Conservation (phyloP, 2,329 filamentous ascomycete species). For the Claviceps paspali region DNA sequence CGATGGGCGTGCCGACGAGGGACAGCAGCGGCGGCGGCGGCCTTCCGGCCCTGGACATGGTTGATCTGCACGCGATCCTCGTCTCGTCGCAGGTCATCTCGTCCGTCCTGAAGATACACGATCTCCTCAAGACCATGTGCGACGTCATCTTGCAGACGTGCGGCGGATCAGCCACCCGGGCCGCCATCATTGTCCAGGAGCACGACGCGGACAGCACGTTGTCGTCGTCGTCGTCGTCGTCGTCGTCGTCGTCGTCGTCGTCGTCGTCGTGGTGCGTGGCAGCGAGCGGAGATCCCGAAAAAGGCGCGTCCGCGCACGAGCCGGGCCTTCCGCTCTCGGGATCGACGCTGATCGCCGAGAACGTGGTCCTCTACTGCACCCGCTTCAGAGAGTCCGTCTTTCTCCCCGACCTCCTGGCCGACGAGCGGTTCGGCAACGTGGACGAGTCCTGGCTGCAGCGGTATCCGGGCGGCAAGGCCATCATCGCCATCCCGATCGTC, state of each 20-base stretch:
- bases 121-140: conserved; percentile 65
- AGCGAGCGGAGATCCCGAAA: conserved; percentile 57
- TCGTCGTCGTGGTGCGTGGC: conserved; percentile 62
- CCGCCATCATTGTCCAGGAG: conserved; percentile 60
- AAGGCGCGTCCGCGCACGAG: conserved; percentile 49
- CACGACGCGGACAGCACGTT: conserved; percentile 32
- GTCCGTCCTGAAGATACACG: conserved; percentile 60
- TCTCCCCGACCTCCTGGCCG: conserved; percentile 54
- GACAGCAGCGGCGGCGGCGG: conserved; percentile 38
- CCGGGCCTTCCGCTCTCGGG: conserved; percentile 48
- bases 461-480: conserved; percentile 55
- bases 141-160: conserved; percentile 68
- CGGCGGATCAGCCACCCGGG: conserved; percentile 52
- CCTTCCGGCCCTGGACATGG: conserved; percentile 65
- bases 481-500: conserved; percentile 67
- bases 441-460: conserved; percentile 50
- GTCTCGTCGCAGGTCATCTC: conserved; percentile 69
- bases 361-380: conserved; percentile 62
- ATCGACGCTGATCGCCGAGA: conserved; percentile 56
- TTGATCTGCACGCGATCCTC: conserved; percentile 64
- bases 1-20: conserved; percentile 38
- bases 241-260: too few relatives aligned
- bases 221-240: too few relatives aligned
- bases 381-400: conserved; percentile 65
- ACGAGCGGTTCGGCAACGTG: conserved; percentile 67